Base-by-base conservation (phyloP, 768 basidiomycete species). In the Coprinopsis strossmayeri region DNA sequence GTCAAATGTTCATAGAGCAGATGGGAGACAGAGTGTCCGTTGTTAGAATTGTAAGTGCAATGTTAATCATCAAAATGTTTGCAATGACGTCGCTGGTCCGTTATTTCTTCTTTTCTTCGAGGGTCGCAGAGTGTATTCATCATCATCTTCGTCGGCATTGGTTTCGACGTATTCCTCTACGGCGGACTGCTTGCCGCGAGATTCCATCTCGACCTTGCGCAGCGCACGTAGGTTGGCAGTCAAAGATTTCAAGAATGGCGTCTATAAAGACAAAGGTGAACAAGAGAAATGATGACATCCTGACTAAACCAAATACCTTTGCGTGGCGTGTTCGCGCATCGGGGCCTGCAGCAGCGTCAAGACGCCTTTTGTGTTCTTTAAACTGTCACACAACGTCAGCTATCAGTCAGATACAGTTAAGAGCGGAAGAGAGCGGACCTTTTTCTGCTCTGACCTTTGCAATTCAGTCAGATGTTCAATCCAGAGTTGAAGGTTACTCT, bases 191-290 rank as follows among this genome's bases (percentile, higher is more conserved):
- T 63, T 59, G 30, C 62, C 39, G 20, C 76, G 74, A 53, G 76
- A 72, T 41, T 75, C 73, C 42, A 69, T 65, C 57, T 84, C 84
- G 10, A 73, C 56, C 60, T 79, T 81, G 27, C 84, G 82, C 50
- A 89, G 61, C 24, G 72, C 67, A 15, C 82, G 77, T 40, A 89
- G 69, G 51, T 78, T 72, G n/a, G 64, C 47, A 9, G 73, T 67
- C 42, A 89, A 64, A 2, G 79, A 77, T 59, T 77, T 86, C 56
- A 83, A 70, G 56, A 89, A 89, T 24, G 85, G 82, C 55, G 69
- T 82, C 87, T 89, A n/a, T n/a, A n/a, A n/a, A n/a, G n/a, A n/a
- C n/a, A n/a, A n/a, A n/a, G n/a, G n/a, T n/a, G n/a, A n/a, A n/a
- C n/a, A n/a, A n/a, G n/a, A n/a, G n/a, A n/a, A n/a, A n/a, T n/a